These are phyloP conservation scores for Polychytrium aggregatum DNA, from an alignment of 192 early-diverging fungal species.

Conservation along the genomic window DNA sequence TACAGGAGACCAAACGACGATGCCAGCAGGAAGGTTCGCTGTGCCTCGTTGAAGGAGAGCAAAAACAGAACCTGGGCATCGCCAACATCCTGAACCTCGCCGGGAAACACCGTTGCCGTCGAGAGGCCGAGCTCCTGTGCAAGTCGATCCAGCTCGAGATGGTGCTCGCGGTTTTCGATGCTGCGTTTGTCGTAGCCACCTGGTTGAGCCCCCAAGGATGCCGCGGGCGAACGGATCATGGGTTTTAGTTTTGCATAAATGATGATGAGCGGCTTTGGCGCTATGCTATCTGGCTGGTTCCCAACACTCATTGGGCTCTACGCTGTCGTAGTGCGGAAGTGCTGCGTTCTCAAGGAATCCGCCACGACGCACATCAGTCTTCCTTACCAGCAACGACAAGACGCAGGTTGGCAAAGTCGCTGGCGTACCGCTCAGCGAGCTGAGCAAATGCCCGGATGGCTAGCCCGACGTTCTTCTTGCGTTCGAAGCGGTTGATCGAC, in stretches of 20 bases:
- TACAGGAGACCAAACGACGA: constrained; percentile 60
- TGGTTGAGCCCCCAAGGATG: no score
- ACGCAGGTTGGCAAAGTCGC: constrained; percentile 26
- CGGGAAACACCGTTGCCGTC: constrained; percentile 30
- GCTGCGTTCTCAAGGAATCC: no score
- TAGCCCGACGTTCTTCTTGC: constrained; percentile 79
- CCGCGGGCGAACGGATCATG: no score
- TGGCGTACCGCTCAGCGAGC: constrained; percentile 14
- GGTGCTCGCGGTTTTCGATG: constrained; percentile 77
- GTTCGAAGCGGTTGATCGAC: constrained; percentile 95
- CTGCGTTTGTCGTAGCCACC: constrained; percentile 82
- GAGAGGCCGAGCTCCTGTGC: constrained; percentile 35
- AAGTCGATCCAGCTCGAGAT: constrained; percentile 53
- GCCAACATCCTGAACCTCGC: constrained; percentile 10
- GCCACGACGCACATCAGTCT: no score
- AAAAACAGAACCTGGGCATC: constrained; percentile 65
- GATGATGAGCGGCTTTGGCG: no score
- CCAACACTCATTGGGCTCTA: no score
- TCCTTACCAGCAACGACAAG: constrained; percentile 69
- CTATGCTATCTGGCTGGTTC: no score
- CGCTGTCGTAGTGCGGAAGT: no score
- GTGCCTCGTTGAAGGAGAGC: constrained; percentile 73
- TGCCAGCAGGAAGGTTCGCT: constrained; percentile 62
- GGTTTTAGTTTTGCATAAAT: no score
- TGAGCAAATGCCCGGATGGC: constrained; percentile 65